Conservation (phyloP, 345 rosid species). For the Raphanus sativus region DNA sequence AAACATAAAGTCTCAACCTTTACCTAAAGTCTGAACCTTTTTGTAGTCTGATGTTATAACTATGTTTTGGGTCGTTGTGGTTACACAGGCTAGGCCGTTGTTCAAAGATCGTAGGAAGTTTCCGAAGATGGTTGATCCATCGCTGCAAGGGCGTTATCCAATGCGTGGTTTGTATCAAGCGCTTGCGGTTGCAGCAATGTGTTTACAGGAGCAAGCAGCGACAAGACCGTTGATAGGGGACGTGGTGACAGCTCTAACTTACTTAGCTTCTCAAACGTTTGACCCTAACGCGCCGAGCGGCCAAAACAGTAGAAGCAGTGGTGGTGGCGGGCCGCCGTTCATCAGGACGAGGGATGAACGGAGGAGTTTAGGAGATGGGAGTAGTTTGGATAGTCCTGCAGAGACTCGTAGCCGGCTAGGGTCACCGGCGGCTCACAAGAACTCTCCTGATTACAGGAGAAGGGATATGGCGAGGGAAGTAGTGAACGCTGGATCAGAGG, state of each 20-base stretch:
- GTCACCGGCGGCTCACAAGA: constrained; percentile 71
- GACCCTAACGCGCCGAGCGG: constrained; percentile 58
- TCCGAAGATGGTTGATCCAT: constrained; percentile 94
- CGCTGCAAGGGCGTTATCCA: constrained; percentile 85
- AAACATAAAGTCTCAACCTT: not conserved
- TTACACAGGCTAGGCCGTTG: constrained; percentile 82
- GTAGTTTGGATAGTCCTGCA: constrained; percentile 61
- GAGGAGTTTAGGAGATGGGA: constrained; percentile 62
- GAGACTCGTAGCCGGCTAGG: constrained; percentile 58
- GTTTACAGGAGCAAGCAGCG: constrained; percentile 96
- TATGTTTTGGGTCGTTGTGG: not conserved
- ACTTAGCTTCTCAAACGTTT: constrained; percentile 89
- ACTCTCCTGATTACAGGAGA: constrained; percentile 85
- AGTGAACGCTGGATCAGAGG: constrained; percentile 51
- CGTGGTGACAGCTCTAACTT: constrained; percentile 93
- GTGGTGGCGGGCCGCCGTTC: constrained; percentile 54
- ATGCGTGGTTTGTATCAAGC: constrained; percentile 98
- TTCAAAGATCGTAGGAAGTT: constrained; percentile 96
- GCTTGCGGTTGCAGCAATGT: constrained; percentile 98
- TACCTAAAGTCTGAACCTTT: not conserved
- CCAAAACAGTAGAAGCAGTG: constrained; percentile 55
- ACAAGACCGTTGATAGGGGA: constrained; percentile 95
- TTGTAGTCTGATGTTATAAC: not conserved
- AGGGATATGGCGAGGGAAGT: constrained; percentile 59
- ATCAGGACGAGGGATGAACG: constrained; percentile 67